Percentiles rank a stretch among this genome's conserved stretches.
These are phyloP conservation scores for Sporothrix variecibatus DNA, from an alignment of 2,329 filamentous ascomycete species.

Conservation along the genomic window DNA sequence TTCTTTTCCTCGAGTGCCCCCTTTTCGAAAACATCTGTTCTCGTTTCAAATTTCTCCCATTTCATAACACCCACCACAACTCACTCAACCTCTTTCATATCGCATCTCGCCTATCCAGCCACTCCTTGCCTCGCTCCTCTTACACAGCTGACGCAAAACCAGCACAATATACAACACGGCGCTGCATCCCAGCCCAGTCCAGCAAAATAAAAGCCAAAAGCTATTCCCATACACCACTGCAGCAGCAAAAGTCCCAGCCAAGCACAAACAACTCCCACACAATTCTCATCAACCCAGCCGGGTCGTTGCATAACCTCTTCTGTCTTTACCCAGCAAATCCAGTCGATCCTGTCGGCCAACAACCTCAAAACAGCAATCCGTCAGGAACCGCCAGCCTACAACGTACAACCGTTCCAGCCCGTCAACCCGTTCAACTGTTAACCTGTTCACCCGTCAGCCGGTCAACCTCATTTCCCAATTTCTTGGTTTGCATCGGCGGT, in stretches of 20 bases:
- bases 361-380: not conserved
- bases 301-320: not conserved
- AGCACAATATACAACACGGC: conserved; percentile 17
- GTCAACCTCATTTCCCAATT: not conserved
- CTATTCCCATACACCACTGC: not conserved
- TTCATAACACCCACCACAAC: not conserved
- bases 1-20: not conserved
- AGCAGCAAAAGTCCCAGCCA: not conserved
- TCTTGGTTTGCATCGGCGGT: not conserved
- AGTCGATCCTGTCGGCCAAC: conserved; percentile 11
- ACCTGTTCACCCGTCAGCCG: conserved; percentile 14
- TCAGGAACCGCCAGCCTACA: not conserved
- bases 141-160: conserved; percentile 13
- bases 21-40: not conserved
- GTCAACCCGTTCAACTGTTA: not conserved
- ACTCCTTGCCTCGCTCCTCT: conserved; percentile 10
- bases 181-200: not conserved
- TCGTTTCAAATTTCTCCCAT: not conserved
- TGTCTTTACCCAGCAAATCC: not conserved
- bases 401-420: not conserved
- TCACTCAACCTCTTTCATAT: not conserved
- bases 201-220: not conserved
- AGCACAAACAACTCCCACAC: not conserved
- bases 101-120: conserved; percentile 11
- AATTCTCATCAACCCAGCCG: not conserved